Evolutionary conservation across 2,329 filamentous ascomycete genomes (phyloP).

Genomic region (Calonectria fujianensis): DNA sequence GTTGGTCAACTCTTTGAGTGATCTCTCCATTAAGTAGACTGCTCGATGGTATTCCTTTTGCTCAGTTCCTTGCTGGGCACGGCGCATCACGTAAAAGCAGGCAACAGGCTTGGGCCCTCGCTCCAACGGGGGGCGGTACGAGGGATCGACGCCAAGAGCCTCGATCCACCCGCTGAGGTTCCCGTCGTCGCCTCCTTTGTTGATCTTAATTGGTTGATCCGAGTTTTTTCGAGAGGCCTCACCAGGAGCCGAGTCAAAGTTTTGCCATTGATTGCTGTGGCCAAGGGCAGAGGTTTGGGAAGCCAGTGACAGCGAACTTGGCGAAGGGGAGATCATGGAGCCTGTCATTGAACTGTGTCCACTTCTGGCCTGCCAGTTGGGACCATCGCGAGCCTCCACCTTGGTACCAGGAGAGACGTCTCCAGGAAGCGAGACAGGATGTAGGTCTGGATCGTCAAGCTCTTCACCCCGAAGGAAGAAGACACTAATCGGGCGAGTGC

Average conservation of each 20-base stretch:
- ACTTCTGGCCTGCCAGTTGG: slow-evolving; percentile 72
- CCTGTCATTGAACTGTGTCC: slow-evolving; percentile 74
- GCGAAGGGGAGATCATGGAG: slow-evolving; percentile 80
- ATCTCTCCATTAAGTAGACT: slow-evolving; percentile 88
- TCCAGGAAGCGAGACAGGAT: slow-evolving; percentile 84
- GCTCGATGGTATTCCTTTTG: slow-evolving; percentile 84
- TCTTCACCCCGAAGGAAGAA: slow-evolving; percentile 86
- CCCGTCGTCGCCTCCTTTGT: slow-evolving; percentile 76
- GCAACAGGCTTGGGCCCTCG: slow-evolving; percentile 83
- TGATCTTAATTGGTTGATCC: slow-evolving; percentile 72
- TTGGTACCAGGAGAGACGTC: slow-evolving; percentile 78
- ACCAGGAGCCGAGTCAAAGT: slow-evolving; percentile 71
- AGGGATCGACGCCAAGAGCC: slow-evolving; percentile 90
- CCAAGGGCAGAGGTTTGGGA: slow-evolving; percentile 71
- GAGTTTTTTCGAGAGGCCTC: slow-evolving; percentile 69
- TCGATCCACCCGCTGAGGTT: slow-evolving; percentile 90
- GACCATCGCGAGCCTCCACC: slow-evolving; percentile 67
- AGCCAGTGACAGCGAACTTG: slow-evolving; percentile 78
- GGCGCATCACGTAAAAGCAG: slow-evolving; percentile 87
- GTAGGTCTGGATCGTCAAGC: slow-evolving; percentile 85
- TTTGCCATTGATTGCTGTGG: slow-evolving; percentile 72
- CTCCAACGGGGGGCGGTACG: slow-evolving; percentile 87
- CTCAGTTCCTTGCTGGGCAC: slow-evolving; percentile 68
- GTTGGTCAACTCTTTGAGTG: slow-evolving; percentile 82
- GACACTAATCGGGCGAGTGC: slow-evolving; percentile 85